Base-by-base conservation (phyloP, 2,329 filamentous ascomycete genomes). In the Zarea fungicola region DNA sequence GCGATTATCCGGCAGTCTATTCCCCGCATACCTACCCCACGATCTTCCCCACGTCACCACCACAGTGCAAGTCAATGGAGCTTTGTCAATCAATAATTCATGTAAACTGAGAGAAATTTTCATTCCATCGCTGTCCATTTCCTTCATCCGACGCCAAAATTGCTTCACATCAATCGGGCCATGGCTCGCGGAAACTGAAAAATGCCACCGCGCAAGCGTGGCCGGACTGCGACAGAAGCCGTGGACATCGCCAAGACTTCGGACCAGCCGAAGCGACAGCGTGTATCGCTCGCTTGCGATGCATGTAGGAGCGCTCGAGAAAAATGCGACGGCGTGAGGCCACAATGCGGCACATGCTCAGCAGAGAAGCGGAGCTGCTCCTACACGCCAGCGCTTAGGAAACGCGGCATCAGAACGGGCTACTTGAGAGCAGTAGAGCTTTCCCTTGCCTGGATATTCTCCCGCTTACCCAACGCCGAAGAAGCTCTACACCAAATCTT, bases 321-420 rank as follows among this genome's bases (percentile, higher is more conserved):
- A 64, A 87, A 85, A 60, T 89, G 85, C 64, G 84, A 89, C 58
- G 85, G 86, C 14, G 70, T 72, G 10, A 80, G 82, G 55, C 85
- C 85, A 6, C 70, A 72, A 13, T 89, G 85, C 62, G 80, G 78
- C 40, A 83, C 83, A 3, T 89, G 86, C 66, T 73, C 74, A 6
- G 71, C 77, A 5, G 78, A 84, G 52, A 79, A 77, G 47, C 75
- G 85, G 42, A 64, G 73, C 28, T 91, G 87, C 63, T 83, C 83
- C 14, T 91, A 90, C 62, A 81, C 85, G 53, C 77, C 84, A 47
- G 82, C 81, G 47, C 81, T 84, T 7, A 89, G 88, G 65, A 89
- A 89, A 63, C 76, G 87, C 54, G 87, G 87, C 4, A 80, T 91
- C 10, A 86, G 86, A 57, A 87, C 87, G n/a, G 87, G 87, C 14